phyloP scores from a whole-genome alignment of 202 grass and related monocot genomes.

The Digitaria exilis region DNA sequence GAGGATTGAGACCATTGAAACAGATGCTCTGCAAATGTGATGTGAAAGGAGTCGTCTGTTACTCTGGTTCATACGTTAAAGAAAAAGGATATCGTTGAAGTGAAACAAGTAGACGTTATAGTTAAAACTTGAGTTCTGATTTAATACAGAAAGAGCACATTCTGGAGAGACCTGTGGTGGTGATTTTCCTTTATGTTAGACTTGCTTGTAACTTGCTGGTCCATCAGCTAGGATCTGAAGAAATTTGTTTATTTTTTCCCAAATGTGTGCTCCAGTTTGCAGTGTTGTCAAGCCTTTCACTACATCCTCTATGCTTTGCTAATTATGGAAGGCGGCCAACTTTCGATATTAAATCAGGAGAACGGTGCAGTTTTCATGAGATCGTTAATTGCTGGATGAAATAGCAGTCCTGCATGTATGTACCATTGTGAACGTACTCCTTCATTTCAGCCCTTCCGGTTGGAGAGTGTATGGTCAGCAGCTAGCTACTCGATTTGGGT shows the following conservation, averaged over 20 bases:
- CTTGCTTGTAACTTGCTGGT: background rate
- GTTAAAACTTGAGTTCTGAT: conserved; percentile 23
- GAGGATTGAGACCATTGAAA: background rate
- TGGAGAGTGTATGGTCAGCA: background rate
- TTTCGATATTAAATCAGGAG: background rate
- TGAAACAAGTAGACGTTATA: background rate
- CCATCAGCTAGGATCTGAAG: conserved; percentile 1
- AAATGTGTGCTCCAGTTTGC: background rate
- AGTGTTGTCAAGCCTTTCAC: background rate
- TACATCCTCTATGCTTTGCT: conserved; percentile 30
- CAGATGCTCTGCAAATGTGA: conserved; percentile 15
- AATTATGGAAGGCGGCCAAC: background rate
- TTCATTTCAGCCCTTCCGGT: background rate
- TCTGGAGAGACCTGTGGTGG: background rate
- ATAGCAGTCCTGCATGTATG: background rate
- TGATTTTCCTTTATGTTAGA: background rate
- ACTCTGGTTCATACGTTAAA: background rate
- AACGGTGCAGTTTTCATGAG: background rate
- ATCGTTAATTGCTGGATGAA: background rate
- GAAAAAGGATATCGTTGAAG: too few relatives aligned
- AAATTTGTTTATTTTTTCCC: conserved; percentile 2
- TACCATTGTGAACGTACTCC: background rate
- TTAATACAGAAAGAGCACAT: background rate
- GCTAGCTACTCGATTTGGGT: background rate
- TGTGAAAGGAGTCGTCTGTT: conserved; percentile 15